These are phyloP conservation scores for Plasmopara halstedii DNA, from an alignment of 352 stramenopile genomes.

Conservation along the genomic window DNA sequence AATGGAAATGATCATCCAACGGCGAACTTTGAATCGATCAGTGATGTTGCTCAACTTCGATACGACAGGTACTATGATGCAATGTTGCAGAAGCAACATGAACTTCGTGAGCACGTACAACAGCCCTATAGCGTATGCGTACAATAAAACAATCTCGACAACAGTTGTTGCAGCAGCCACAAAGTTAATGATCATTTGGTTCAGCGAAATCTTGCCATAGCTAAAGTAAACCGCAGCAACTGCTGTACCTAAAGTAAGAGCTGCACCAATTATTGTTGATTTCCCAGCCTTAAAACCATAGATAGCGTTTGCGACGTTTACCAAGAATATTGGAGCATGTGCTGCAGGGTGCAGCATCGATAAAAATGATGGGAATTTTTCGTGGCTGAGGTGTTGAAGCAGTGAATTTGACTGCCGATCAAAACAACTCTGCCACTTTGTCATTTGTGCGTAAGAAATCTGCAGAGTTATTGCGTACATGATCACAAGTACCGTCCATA, in stretches of 20 bases:
- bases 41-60: constrained; percentile 19
- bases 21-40: constrained; percentile 22
- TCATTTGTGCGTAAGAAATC: constrained; percentile 56
- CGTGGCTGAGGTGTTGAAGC: constrained; percentile 15
- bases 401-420: constrained; percentile 28
- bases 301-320: constrained; percentile 8
- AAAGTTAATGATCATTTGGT: neutral
- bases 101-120: constrained; percentile 36
- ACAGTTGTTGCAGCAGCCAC: constrained; percentile 3
- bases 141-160: constrained; percentile 35
- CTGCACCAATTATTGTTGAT: constrained; percentile 1
- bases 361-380: constrained; percentile 49
- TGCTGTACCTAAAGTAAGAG: constrained; percentile 6
- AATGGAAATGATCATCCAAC: constrained; percentile 42
- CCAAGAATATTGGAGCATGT: constrained; percentile 35
- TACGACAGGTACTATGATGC: constrained; percentile 28
- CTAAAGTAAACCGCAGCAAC: constrained; percentile 10
- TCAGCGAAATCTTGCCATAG: constrained; percentile 8
- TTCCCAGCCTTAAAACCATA: constrained; percentile 1
- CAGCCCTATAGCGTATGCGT: constrained; percentile 46
- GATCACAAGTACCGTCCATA: constrained; percentile 40
- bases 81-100: constrained; percentile 28
- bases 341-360: constrained; percentile 44
- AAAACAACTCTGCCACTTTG: constrained; percentile 62
- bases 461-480: constrained; percentile 62